Evolutionary conservation across 148 eudicot genomes (phyloP).

Genomic region (Rhododendron ferrugineum): DNA sequence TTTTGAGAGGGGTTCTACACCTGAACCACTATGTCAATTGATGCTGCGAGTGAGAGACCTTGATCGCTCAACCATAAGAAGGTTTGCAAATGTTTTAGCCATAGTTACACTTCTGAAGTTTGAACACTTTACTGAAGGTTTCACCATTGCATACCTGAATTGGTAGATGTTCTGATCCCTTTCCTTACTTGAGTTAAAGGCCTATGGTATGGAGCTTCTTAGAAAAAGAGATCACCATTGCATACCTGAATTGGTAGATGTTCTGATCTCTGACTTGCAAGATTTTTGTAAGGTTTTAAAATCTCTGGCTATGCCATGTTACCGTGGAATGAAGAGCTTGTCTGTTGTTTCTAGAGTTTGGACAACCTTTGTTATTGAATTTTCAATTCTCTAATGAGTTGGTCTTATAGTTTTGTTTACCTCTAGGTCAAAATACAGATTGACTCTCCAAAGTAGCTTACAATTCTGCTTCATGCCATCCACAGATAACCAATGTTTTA

Average conservation of each 20-base stretch:
- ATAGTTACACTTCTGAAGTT: neutral
- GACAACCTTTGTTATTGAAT: neutral
- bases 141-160: neutral
- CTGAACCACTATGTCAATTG: conserved; percentile 67
- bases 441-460: neutral
- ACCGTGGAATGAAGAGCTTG: neutral
- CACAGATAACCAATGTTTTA: no score
- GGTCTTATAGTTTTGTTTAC: neutral
- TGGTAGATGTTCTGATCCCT: conserved; percentile 14
- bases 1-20: conserved; percentile 44
- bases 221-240: conserved; percentile 61
- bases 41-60: conserved; percentile 80
- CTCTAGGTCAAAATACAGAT: neutral
- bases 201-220: conserved; percentile 80
- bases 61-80: conserved; percentile 61
- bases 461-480: neutral
- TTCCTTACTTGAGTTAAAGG: conserved; percentile 33
- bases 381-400: neutral
- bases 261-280: neutral
- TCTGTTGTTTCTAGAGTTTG: neutral
- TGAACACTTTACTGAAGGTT: neutral
- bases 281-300: neutral
- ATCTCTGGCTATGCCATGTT: neutral
- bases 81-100: conserved; percentile 21
- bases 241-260: no score